Base-by-base conservation (phyloP, 2,329 filamentous ascomycete species). In the Lasiodiplodia gonubiensis region DNA sequence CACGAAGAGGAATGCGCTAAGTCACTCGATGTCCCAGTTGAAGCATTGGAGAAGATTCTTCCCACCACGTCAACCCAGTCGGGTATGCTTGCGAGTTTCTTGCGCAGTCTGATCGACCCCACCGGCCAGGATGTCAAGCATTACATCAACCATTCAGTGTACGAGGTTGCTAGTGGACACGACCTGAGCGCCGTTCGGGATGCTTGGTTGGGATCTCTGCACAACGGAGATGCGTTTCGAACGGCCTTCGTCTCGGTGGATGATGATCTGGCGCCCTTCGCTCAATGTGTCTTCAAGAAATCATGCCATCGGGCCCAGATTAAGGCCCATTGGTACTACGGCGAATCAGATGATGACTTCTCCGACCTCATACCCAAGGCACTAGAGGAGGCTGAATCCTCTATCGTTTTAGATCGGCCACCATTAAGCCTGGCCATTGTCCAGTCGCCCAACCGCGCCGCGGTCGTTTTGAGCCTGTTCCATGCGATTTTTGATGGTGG, bases 401-500 rank as follows among this genome's bases (percentile, higher is more conserved):
- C 57, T 14, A 64, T 67, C 25, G 27, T 46, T 21, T 21, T 67
- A 12, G 52, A 63, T 14, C 51, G 46, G 12, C 66, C 66, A 7
- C 66, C 59, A 14, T 25, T 63, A 25, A 64, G 25, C 35, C 66
- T 67, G 30, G 57, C 60, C 37, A 49, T 70, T 18, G 37, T 55
- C 49, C 68, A 70, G n/a, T 74, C 76, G 3, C 75, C 73, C 69
- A 68, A 64, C 7, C 71, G 76, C 37, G 70, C 69, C 3, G 37
- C 71, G 14, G 63, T 84, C 5, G 71, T 81, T 7, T 74, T 87
- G 39, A 80, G 79, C 14, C 85, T 86, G 71, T 92, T 95, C 72
- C 92, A 96, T 77, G 91, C 91, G 2, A 80, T 96, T 0, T 94
- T 96, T 71, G 92, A 96, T 77, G 92, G 90, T 0, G 87, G 91